These are phyloP conservation scores for Solanum megistacrolobum DNA, from an alignment of 257 asterid species.

Conservation along the genomic window DNA sequence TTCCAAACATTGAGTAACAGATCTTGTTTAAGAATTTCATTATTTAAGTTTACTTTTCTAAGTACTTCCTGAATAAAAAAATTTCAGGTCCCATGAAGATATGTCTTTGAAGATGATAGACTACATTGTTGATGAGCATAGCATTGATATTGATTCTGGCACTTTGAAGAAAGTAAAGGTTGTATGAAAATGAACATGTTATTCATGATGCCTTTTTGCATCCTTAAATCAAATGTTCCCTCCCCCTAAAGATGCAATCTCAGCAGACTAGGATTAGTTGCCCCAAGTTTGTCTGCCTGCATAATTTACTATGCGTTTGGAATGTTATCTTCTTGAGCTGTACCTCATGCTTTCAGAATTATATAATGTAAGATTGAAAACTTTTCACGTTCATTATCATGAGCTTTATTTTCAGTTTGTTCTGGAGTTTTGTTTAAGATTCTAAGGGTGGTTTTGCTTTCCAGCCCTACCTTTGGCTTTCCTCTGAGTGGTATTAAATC, in stretches of 20 bases:
- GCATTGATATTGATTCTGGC: constrained; percentile 59
- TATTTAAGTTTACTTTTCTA: not conserved
- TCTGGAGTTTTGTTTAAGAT: not conserved
- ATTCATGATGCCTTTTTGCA: not conserved
- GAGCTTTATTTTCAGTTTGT: not conserved
- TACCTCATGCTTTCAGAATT: not conserved
- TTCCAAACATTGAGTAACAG: not conserved
- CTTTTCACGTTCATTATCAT: not conserved
- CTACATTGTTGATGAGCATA: constrained; percentile 66
- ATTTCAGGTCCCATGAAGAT: constrained; percentile 78
- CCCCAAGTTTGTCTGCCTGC: not conserved
- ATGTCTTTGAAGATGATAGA: constrained; percentile 86
- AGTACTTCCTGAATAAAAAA: constrained; percentile 11
- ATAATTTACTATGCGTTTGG: not conserved
- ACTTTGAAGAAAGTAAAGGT: constrained; percentile 69
- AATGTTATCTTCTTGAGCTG: not conserved
- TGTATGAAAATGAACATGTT: not conserved
- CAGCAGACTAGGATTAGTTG: not conserved
- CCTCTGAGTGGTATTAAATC: not conserved
- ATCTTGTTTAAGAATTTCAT: not conserved
- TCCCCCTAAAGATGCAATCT: not conserved
- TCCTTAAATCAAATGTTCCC: constrained; percentile 1
- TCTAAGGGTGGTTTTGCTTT: not conserved
- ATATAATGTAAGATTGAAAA: not conserved
- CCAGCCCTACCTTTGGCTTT: not conserved